These are phyloP conservation scores for Plasmodium cynomolgi DNA, from an alignment of 169 alveolate genomes.

Conservation along the genomic window DNA sequence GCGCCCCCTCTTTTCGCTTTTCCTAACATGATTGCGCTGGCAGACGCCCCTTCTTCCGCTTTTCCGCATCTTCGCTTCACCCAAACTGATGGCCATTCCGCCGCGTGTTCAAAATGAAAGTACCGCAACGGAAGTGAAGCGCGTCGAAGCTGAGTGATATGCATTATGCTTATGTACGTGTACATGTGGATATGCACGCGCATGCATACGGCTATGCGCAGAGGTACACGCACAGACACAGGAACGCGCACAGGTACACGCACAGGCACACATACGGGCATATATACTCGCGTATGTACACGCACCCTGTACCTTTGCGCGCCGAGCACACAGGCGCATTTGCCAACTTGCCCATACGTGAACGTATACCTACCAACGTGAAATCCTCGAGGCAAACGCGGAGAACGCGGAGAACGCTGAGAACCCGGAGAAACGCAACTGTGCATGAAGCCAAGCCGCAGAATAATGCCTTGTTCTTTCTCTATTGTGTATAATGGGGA, in stretches of 20 bases:
- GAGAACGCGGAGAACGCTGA: neutral
- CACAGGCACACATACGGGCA: neutral
- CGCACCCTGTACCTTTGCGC: neutral
- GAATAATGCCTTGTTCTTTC: constrained; percentile 12
- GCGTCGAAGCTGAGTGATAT: neutral
- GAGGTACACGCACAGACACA: neutral
- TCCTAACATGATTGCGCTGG: neutral
- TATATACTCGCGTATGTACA: neutral
- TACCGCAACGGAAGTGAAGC: neutral
- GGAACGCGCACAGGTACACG: neutral
- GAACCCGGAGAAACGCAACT: neutral
- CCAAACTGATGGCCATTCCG: neutral
- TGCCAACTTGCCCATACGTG: neutral
- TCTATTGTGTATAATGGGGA: constrained; percentile 65
- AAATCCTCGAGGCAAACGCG: neutral
- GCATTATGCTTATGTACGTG: neutral
- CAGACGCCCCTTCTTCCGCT: neutral
- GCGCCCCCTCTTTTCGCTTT: neutral
- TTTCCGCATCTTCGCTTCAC: neutral
- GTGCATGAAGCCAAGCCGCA: neutral
- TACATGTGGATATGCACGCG: neutral
- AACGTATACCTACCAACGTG: neutral
- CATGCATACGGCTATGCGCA: neutral
- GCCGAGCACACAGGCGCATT: neutral
- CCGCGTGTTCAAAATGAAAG: neutral